Conservation (phyloP, 2,329 filamentous ascomycete genomes). For the Phialophora tarda region DNA sequence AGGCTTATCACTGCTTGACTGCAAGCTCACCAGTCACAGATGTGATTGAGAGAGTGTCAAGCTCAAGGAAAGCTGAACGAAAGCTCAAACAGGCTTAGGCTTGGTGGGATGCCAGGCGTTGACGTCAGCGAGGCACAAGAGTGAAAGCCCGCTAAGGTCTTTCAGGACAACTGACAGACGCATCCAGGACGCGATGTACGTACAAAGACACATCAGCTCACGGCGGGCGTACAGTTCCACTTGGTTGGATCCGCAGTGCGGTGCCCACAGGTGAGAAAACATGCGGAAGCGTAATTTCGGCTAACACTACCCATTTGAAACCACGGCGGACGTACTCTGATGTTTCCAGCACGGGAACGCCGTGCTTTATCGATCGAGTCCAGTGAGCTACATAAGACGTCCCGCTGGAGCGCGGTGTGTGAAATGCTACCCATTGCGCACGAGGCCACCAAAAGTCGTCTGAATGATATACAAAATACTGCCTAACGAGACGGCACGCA, state of each 20-base stretch:
- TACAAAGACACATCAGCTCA: too few relatives aligned
- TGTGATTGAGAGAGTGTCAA: not conserved
- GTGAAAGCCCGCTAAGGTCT: not conserved
- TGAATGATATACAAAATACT: too few relatives aligned
- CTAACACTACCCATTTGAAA: not conserved
- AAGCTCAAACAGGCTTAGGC: not conserved
- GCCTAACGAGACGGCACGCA: too few relatives aligned
- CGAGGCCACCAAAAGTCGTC: too few relatives aligned
- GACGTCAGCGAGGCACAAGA: not conserved
- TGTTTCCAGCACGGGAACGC: too few relatives aligned
- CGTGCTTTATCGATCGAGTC: too few relatives aligned
- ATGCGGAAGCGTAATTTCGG: not conserved
- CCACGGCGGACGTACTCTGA: not conserved
- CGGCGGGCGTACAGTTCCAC: too few relatives aligned
- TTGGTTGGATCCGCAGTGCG: too few relatives aligned
- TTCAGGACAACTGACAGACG: not conserved
- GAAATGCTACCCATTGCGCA: too few relatives aligned
- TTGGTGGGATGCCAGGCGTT: not conserved
- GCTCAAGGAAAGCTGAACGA: not conserved
- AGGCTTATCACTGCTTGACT: slow-evolving; percentile 6
- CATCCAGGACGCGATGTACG: not conserved
- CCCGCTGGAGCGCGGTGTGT: too few relatives aligned
- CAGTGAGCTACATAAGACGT: too few relatives aligned
- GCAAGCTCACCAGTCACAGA: not conserved
- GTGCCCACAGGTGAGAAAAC: too few relatives aligned